Evolutionary conservation across 108 stramenopile genomes (phyloP), one percentile per base, ranked within the genome.

Genomic region (Nannochloropsis granulata): DNA sequence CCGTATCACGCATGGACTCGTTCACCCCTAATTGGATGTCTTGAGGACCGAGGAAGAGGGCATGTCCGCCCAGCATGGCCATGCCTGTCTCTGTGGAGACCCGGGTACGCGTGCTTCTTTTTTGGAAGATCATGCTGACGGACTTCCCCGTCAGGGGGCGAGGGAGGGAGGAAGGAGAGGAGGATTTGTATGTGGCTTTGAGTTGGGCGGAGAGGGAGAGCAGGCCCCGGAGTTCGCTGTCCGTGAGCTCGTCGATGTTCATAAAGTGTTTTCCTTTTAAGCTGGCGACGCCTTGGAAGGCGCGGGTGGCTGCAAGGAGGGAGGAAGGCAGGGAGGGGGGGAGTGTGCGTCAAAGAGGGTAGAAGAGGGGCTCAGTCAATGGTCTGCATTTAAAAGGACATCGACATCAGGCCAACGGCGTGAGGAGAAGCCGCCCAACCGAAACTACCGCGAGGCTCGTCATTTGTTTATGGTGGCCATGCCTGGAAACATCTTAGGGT

Each of bases 1-100:
- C 95, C 79, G 94, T 95, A 87, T 96, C 97, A 81, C 89, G 87
- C 94, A 97, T 94, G 71, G 92, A 91, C 91, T 98, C 98, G 89
- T 98, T 98, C 81, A 95, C 94, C 79, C 96, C 96, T 24, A 98
- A 90, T 88, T 96, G 96, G 89, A 97, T 95, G 90, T 98, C 98
- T 2, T 91, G 91, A 7, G 96, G 94, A 25, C 95, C 94, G 46
- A 97, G 92, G 91, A 96, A 96, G n/a, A 98, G 92, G 24, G 94
- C 92, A 44, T 95, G 94, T 23, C 96, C 98, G 45, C 98, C 98
- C 81, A 98, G 90, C 82, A 95, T 82, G 45, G 84, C 88, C 94
- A 96, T 95, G 16, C 98, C 98, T 2, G 98, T 97, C 91, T 98
- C 98, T 13, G 95, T 95, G 46, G 94, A 94, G 12, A 98, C 98